Base-by-base conservation (phyloP, 768 basidiomycete species). In the Lactifluus piperatus region DNA sequence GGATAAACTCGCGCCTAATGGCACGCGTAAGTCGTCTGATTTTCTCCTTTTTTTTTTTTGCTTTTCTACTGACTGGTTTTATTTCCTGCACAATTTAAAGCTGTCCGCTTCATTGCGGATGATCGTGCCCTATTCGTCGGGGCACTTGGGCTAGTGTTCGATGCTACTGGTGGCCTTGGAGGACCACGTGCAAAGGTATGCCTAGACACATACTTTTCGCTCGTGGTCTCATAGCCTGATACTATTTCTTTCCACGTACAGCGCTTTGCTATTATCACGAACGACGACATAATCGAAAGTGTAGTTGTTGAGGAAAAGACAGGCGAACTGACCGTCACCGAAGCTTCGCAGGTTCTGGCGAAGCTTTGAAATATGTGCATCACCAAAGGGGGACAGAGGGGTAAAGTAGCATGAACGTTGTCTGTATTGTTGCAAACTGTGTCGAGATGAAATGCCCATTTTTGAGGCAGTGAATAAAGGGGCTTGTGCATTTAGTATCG, bases 281-380 rank as follows among this genome's bases (percentile, higher is more conserved):
- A 93, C 26, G 78, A 85, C 62, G 78, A 89, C 51, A 79, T 81
- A 57, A 80, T 93, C 64, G 78, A 79, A 58, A 81, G 82, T 60
- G 66, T 91, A 59, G 76, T 70, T 30, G 72, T 79, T 22, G 79
- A 80, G 69, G 65, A 68, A 26, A 67, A 65, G 46, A 70, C 79
- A 27, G 62, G 66, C 30, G 67, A 76, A 29, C 65, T 79, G 37
- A 74, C 72, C 26, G 67, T 71, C 52, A 77, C 76, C n/a, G 71
- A 71, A 16, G 78, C 78, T n/a, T 72, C 76, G 51, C 71, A 70
- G 58, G 67, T 79, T 36, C 69, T 80, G 50, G 69, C 72, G 7
- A 56, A 64, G 20, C 64, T 73, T 26, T 70, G 48, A 63, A 44
- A 16, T 24, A 4, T 9, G 6, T 39, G 22, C 22, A 36, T n/a